These are phyloP conservation scores for Boletus coffeatus DNA, from an alignment of 1,284 basidiomycete species.

Conservation along the genomic window DNA sequence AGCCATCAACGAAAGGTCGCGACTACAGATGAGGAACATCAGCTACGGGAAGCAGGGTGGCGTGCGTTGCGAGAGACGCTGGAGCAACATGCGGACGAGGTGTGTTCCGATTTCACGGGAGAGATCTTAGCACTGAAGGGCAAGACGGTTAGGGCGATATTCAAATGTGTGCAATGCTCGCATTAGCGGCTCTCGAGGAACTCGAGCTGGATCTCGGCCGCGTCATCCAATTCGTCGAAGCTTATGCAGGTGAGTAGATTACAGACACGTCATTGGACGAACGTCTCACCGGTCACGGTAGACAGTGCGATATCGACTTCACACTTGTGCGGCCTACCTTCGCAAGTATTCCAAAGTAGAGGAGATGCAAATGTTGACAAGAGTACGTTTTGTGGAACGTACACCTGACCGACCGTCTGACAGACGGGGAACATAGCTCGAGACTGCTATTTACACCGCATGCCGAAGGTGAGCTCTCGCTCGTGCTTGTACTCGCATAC, in stretches of 20 bases:
- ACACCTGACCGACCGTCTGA: neutral
- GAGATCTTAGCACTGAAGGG: constrained; percentile 1
- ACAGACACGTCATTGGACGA: neutral
- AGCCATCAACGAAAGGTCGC: constrained; percentile 34
- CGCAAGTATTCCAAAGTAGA: constrained; percentile 54
- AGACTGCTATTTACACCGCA: constrained; percentile 61
- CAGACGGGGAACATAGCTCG: constrained; percentile 37
- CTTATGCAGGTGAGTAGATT: constrained; percentile 55
- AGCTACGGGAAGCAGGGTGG: constrained; percentile 51
- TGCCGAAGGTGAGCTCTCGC: constrained; percentile 49
- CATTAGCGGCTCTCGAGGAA: constrained; percentile 53
- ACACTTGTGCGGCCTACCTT: constrained; percentile 63
- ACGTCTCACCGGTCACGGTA: constrained; percentile 22
- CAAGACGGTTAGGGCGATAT: constrained; percentile 52
- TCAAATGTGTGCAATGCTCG: constrained; percentile 69
- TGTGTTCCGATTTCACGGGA: constrained; percentile 25
- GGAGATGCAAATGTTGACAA: constrained; percentile 44
- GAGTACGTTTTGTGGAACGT: constrained; percentile 34
- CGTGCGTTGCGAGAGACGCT: constrained; percentile 48
- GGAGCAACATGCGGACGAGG: constrained; percentile 59
- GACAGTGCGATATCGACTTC: constrained; percentile 54
- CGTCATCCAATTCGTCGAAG: constrained; percentile 53
- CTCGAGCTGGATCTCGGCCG: constrained; percentile 42
- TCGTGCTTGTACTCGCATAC: no score
- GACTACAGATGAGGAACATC: constrained; percentile 47